A percentile compares a stretch with the other conserved stretches of the same genome.
Evolutionary conservation across 805 yeast species (phyloP).

Genomic region (Wickerhamomyces bovis): DNA sequence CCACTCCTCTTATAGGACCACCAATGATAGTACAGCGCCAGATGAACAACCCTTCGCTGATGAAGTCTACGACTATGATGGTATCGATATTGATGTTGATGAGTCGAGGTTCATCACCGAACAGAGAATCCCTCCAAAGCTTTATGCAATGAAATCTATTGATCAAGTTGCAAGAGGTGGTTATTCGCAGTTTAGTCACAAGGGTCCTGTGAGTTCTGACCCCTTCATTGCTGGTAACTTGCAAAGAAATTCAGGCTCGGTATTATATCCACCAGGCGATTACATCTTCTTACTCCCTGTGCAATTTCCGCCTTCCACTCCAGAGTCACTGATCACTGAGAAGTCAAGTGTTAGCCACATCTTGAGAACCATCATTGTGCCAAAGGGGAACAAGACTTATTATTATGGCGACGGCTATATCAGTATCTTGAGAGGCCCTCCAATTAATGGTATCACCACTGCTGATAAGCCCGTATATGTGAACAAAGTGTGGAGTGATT

Average conservation of each 20-base stretch:
- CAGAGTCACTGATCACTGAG: slow-evolving; percentile 52
- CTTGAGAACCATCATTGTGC: slow-evolving; percentile 27
- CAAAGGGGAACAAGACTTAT: slow-evolving; percentile 27
- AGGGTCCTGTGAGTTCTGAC: slow-evolving; percentile 3
- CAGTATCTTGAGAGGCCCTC: slow-evolving; percentile 35
- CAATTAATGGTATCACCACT: slow-evolving; percentile 30
- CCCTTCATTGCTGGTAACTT: slow-evolving; percentile 14
- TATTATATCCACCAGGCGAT: slow-evolving; percentile 50
- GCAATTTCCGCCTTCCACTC: slow-evolving; percentile 52
- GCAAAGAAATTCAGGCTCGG: slow-evolving; percentile 6
- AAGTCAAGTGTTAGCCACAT: slow-evolving; percentile 42
- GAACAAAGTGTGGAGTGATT: slow-evolving; percentile 67
- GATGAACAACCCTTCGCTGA: slow-evolving; percentile 16
- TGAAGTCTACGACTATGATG: slow-evolving; percentile 12
- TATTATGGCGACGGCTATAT: slow-evolving; percentile 28
- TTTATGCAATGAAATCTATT: slow-evolving; percentile 7
- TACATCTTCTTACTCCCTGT: slow-evolving; percentile 64
- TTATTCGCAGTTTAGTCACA: slow-evolving; percentile 7
- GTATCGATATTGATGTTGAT: slow-evolving; percentile 4
- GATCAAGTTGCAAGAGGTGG: slow-evolving; percentile 16
- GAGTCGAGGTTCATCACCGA: slow-evolving; percentile 10
- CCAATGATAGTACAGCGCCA: background rate
- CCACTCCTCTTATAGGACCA: background rate
- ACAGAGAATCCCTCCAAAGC: slow-evolving; percentile 9
- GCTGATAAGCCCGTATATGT: slow-evolving; percentile 71